Evolutionary conservation across 331 rosid genomes (phyloP), one percentile per base, ranked within the genome.

Genomic region (Phaseolus coccineus): DNA sequence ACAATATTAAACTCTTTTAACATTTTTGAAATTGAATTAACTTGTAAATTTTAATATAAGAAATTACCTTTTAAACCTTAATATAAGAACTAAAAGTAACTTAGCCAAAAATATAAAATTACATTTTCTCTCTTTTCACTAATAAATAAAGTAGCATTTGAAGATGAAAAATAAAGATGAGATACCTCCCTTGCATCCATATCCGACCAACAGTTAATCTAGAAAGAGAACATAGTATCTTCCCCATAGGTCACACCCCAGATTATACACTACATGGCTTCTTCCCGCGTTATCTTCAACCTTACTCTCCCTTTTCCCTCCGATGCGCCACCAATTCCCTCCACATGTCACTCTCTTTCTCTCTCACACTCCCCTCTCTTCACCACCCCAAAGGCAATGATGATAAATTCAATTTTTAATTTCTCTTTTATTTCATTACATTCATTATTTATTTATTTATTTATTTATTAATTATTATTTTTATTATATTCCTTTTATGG

Each of bases 221-320:
- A 64, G 19, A 16, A 64, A 37, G 16, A 35, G 30, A 30, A 46
- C 13, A 56, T 53, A 53, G 24, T 42, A 5, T 68, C 55, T 44
- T 68, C 73, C 8, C 6, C 56, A 13, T 12, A 25, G 5, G 39
- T 28, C 65, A 39, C 9, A 65, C 3, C 51, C 24, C 2, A 37
- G 15, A 64, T 37, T n/a, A 7, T 14, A 62, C 25, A 25, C 1
- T 59, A 8, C 62, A 92, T 90, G 96, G 89, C 86, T 66, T 74
- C 71, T 77, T 84, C 66, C 85, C 84, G 83, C 78, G 71, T 81
- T 62, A 81, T 84, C 28, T 86, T 58, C 80, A 69, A 77, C 62
- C 84, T 84, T 50, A 76, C 65, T 78, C 88, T 84, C 70, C 80
- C 77, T 33, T 81, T 70, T 69, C 81, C 96, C 2, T 78, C 86